Conservation (phyloP, 2,329 filamentous ascomycete species). For the Cephalotrichum gorgonifer region DNA sequence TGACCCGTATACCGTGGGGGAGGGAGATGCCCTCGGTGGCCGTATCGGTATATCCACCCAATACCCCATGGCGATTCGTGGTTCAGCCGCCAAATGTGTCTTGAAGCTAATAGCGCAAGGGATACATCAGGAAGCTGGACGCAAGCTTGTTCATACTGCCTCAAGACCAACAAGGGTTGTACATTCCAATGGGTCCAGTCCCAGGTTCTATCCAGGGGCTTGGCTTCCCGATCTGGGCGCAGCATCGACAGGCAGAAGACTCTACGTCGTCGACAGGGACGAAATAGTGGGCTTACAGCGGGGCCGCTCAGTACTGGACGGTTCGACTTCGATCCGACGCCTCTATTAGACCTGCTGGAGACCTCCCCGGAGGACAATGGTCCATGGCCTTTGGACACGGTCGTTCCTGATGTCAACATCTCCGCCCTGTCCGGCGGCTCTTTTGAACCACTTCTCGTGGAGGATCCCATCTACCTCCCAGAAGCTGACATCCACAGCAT, state of each 20-base stretch:
- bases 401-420: not conserved
- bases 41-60: not conserved
- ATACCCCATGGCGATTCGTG: not conserved
- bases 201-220: conserved; percentile 4
- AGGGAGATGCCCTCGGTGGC: not conserved
- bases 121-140: not conserved
- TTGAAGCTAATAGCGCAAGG: not conserved
- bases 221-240: not conserved
- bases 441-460: too few species aligned
- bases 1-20: not conserved
- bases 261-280: not conserved
- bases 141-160: conserved; percentile 12
- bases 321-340: not conserved
- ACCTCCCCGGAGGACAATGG: not conserved
- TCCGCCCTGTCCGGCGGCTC: too few species aligned
- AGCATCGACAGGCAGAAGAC: not conserved
- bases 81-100: not conserved
- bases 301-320: not conserved
- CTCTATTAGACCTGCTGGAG: not conserved
- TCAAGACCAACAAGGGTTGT: conserved; percentile 12
- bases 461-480: not conserved
- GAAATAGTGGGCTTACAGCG: not conserved
- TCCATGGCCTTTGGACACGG: not conserved
- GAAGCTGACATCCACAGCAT: not conserved
- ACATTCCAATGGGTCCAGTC: conserved; percentile 12